phyloP scores from a whole-genome alignment of 2,329 filamentous ascomycete genomes.

The Cercospora beticola region DNA sequence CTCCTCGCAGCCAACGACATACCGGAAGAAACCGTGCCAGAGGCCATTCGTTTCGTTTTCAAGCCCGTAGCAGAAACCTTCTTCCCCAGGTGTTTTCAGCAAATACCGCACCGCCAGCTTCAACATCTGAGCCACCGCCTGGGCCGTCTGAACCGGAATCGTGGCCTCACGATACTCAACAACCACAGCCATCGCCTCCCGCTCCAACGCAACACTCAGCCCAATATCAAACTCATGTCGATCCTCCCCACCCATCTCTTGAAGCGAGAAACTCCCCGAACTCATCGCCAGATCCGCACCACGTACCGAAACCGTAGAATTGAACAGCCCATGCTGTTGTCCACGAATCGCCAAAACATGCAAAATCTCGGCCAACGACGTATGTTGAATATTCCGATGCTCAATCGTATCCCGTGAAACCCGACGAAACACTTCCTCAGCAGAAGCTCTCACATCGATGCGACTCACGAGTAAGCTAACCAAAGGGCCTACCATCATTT shows the following conservation, averaged over 20 bases:
- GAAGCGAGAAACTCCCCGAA: neutral
- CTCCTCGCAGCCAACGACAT: neutral
- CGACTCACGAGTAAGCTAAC: neutral
- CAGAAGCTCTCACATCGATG: too few species aligned
- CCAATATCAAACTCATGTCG: neutral
- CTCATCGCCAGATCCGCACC: neutral
- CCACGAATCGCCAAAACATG: neutral
- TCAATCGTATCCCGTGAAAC: neutral
- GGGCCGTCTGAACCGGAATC: neutral
- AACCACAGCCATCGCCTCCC: neutral
- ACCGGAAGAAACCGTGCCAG: neutral
- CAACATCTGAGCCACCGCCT: neutral
- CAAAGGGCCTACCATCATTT: constrained; percentile 2
- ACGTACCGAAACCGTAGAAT: neutral
- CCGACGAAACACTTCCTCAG: too few species aligned
- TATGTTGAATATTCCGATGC: neutral
- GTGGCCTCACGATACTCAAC: neutral
- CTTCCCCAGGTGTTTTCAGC: neutral
- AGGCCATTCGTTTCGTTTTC: neutral
- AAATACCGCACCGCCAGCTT: neutral
- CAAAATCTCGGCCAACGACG: neutral
- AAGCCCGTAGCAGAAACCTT: neutral
- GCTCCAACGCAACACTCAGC: neutral
- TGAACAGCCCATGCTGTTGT: neutral
- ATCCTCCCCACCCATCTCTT: neutral